phyloP scores from a whole-genome alignment of 306 rosid species.

The Crotalaria pallida region DNA sequence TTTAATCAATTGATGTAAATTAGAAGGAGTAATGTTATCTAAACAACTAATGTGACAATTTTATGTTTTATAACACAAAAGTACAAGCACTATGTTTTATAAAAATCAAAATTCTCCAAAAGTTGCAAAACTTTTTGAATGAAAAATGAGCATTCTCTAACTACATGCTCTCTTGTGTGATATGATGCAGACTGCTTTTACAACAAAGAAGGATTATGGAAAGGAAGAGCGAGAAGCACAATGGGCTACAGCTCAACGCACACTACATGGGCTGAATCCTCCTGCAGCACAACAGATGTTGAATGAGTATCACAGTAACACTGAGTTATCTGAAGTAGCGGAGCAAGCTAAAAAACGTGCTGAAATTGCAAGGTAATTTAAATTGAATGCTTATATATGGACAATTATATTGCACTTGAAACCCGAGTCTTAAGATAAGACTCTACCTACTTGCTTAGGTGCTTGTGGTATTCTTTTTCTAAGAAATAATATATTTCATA shows the following conservation, averaged over 20 bases:
- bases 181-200: conserved; percentile 52
- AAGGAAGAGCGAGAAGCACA: conserved; percentile 71
- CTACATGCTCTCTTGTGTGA: not conserved
- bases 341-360: conserved; percentile 72
- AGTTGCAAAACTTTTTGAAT: too few relatives aligned
- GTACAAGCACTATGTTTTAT: too few relatives aligned
- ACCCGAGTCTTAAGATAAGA: too few relatives aligned
- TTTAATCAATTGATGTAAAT: too few relatives aligned
- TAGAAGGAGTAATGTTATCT: too few relatives aligned
- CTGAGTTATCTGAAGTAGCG: conserved; percentile 57
- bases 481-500: too few relatives aligned
- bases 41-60: too few relatives aligned
- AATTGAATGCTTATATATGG: not conserved
- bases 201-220: conserved; percentile 71
- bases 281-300: conserved; percentile 31
- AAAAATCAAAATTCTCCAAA: too few relatives aligned
- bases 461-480: too few relatives aligned
- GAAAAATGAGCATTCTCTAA: not conserved
- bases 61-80: too few relatives aligned
- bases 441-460: too few relatives aligned
- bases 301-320: conserved; percentile 28
- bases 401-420: too few relatives aligned
- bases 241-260: conserved; percentile 71
- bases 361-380: conserved; percentile 55
- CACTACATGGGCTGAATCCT: conserved; percentile 56